phyloP scores from a whole-genome alignment of 2,329 filamentous ascomycete species.

The Berkeleyomyces rouxiae region DNA sequence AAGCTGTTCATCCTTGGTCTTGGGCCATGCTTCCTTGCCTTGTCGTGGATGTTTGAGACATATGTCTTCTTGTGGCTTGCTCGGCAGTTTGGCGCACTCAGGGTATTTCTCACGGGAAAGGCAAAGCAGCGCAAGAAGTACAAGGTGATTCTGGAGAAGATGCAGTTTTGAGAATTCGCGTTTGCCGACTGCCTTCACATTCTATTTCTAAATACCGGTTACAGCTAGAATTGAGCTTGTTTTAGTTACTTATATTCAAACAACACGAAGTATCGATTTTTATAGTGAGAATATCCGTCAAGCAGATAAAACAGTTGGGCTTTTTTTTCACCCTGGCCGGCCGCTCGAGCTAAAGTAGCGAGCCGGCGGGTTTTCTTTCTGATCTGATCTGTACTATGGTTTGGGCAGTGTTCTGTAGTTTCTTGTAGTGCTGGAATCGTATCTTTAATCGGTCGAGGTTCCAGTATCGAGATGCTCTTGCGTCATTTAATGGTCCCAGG shows the following conservation, averaged over 20 bases:
- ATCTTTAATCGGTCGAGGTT: not conserved
- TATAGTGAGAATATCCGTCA: not conserved
- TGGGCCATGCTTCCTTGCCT: constrained; percentile 48
- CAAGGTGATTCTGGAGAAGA: constrained; percentile 57
- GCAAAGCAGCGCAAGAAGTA: constrained; percentile 75
- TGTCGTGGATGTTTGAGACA: constrained; percentile 57
- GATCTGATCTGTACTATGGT: not conserved
- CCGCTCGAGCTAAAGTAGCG: constrained; percentile 1
- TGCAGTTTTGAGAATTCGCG: not conserved
- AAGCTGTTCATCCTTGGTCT: constrained; percentile 54
- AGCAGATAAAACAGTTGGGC: not conserved
- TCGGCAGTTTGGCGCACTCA: not conserved
- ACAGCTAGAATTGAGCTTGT: too few relatives aligned
- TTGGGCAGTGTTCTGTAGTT: not conserved
- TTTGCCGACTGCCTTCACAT: too few relatives aligned
- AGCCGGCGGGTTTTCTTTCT: not conserved
- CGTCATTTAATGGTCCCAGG: constrained; percentile 68
- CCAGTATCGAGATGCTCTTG: not conserved
- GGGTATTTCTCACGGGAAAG: constrained; percentile 31
- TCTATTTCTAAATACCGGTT: too few relatives aligned
- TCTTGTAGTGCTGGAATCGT: not conserved
- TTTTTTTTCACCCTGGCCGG: not conserved
- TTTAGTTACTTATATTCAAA: not conserved
- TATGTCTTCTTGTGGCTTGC: constrained; percentile 48
- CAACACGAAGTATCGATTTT: not conserved